Evolutionary conservation across 1,284 basidiomycete genomes (phyloP).

Genomic region (Megacollybia platyphylla): DNA sequence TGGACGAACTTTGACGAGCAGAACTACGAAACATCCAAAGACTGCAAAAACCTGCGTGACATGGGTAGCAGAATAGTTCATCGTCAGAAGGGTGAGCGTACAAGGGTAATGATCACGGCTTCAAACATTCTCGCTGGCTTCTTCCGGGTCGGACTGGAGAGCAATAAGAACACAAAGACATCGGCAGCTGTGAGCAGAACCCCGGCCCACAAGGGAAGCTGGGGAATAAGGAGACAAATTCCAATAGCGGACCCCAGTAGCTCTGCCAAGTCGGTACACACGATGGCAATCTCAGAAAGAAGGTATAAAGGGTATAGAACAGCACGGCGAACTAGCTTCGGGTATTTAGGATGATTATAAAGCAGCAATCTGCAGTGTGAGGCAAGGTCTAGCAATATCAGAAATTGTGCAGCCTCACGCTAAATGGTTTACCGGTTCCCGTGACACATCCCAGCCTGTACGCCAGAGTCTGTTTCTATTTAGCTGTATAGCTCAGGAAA

Average conservation of each 20-base stretch:
- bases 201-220: conserved; percentile 59
- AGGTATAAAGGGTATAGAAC: conserved; percentile 47
- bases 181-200: conserved; percentile 71
- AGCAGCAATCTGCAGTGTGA: conserved; percentile 42
- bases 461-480: conserved; percentile 21
- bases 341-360: conserved; percentile 31
- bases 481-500: not conserved
- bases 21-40: conserved; percentile 59
- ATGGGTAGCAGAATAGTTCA: conserved; percentile 2
- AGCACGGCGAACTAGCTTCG: conserved; percentile 30
- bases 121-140: conserved; percentile 46
- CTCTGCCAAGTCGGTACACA: conserved; percentile 13
- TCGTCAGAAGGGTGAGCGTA: conserved; percentile 12
- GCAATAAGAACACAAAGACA: conserved; percentile 46
- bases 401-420: not conserved
- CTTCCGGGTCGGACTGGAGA: conserved; percentile 26
- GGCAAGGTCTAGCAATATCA: conserved; percentile 23
- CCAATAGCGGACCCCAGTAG: conserved; percentile 47
- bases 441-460: conserved; percentile 35
- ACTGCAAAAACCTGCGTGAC: conserved; percentile 46
- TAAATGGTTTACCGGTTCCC: conserved; percentile 22
- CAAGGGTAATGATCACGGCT: conserved; percentile 46
- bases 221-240: conserved; percentile 66
- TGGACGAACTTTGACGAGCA: conserved; percentile 57
- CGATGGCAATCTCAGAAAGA: conserved; percentile 61